These are phyloP conservation scores for Westerdykella ornata DNA, from an alignment of 2,329 filamentous ascomycete species.

Conservation along the genomic window DNA sequence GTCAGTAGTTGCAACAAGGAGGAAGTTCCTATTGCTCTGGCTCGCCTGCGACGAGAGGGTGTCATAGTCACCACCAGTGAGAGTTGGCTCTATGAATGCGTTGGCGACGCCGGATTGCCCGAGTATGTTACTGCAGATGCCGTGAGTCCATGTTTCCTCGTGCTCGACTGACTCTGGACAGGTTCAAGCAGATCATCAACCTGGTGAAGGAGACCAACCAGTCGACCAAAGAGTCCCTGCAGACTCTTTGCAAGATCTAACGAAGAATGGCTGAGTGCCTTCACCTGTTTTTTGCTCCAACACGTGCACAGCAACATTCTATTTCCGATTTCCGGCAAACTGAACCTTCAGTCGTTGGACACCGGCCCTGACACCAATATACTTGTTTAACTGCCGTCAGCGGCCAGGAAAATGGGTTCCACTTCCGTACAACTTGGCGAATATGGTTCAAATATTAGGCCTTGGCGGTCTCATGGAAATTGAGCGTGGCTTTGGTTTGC, in stretches of 20 bases:
- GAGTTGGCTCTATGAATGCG: slow-evolving; percentile 80
- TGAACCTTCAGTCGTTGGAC: too few species aligned
- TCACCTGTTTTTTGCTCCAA: neutral
- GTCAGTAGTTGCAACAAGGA: slow-evolving; percentile 81
- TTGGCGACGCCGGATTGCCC: slow-evolving; percentile 69
- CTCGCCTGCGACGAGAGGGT: slow-evolving; percentile 66
- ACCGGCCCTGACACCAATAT: too few species aligned
- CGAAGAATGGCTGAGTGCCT: neutral
- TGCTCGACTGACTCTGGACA: slow-evolving; percentile 10
- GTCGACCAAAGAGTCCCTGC: slow-evolving; percentile 63
- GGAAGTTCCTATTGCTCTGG: slow-evolving; percentile 74
- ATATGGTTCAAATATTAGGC: too few species aligned
- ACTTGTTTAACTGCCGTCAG: too few species aligned
- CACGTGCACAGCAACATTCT: too few species aligned
- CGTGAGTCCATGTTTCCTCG: neutral
- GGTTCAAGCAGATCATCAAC: slow-evolving; percentile 64
- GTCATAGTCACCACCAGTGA: slow-evolving; percentile 79
- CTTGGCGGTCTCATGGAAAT: too few species aligned
- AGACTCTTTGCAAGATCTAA: slow-evolving; percentile 57
- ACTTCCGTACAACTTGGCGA: too few species aligned
- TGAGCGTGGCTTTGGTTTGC: too few species aligned
- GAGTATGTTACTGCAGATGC: slow-evolving; percentile 38
- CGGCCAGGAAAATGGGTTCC: too few species aligned
- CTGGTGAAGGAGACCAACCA: slow-evolving; percentile 71
- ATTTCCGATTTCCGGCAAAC: too few species aligned